Conservation (phyloP, 495 filamentous ascomycete genomes). For the Coniosporium apollinis region DNA sequence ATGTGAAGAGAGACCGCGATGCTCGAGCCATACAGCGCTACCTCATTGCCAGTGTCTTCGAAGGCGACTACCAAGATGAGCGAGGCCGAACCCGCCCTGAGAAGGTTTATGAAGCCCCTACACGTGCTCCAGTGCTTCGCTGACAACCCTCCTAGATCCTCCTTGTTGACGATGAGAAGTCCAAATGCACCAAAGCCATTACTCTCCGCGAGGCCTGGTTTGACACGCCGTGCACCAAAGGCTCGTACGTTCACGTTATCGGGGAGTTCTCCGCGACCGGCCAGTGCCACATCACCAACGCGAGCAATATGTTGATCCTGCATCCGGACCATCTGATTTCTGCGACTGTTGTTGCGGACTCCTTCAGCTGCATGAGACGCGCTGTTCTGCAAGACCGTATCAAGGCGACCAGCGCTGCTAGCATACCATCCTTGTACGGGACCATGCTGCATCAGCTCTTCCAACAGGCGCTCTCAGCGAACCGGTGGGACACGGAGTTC, state of each 20-base stretch:
- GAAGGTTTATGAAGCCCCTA: slow-evolving; percentile 35
- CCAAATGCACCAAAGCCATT: slow-evolving; percentile 45
- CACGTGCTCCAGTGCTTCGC: neutral
- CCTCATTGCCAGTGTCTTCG: slow-evolving; percentile 51
- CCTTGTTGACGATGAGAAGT: slow-evolving; percentile 55
- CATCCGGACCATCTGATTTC: slow-evolving; percentile 94
- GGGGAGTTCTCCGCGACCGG: slow-evolving; percentile 54
- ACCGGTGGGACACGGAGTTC: slow-evolving; percentile 59
- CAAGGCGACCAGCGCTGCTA: slow-evolving; percentile 67
- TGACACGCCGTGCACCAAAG: slow-evolving; percentile 54
- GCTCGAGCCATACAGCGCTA: slow-evolving; percentile 69
- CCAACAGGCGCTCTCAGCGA: slow-evolving; percentile 71
- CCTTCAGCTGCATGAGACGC: slow-evolving; percentile 71
- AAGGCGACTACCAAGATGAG: slow-evolving; percentile 44
- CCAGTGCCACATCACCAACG: slow-evolving; percentile 58
- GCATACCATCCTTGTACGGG: slow-evolving; percentile 67
- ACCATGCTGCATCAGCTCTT: slow-evolving; percentile 88
- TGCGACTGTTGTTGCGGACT: slow-evolving; percentile 82
- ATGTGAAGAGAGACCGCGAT: too few relatives aligned
- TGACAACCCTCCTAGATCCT: slow-evolving; percentile 39
- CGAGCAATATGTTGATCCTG: slow-evolving; percentile 70
- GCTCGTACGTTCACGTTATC: slow-evolving; percentile 69
- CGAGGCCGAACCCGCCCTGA: slow-evolving; percentile 45
- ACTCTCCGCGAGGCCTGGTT: slow-evolving; percentile 73
- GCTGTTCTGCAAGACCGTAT: slow-evolving; percentile 88